Evolutionary conservation across 1,139 yeast species (phyloP).

Genomic region (Blastobotrys arbuscula): DNA sequence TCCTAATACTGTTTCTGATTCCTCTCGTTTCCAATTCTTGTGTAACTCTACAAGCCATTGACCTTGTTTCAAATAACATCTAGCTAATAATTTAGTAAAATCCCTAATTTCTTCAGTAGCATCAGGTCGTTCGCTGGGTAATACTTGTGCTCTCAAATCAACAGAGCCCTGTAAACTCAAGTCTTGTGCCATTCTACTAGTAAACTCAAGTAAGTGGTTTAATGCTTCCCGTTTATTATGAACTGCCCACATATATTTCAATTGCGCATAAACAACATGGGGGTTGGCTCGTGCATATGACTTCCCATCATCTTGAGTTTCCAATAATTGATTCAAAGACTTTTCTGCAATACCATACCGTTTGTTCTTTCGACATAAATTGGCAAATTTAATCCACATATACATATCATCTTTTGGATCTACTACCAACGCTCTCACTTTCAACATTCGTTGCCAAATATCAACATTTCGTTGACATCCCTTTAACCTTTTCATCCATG

Average conservation of each 20-base stretch:
- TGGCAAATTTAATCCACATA: slow-evolving; percentile 97
- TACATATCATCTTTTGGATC: slow-evolving; percentile 97
- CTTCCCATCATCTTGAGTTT: slow-evolving; percentile 43
- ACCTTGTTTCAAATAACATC: slow-evolving; percentile 95
- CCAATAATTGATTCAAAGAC: slow-evolving; percentile 67
- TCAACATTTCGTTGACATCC: slow-evolving; percentile 97
- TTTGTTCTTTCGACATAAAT: slow-evolving; percentile 89
- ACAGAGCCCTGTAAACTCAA: slow-evolving; percentile 46
- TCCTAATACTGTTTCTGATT: slow-evolving; percentile 75
- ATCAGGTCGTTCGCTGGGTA: slow-evolving; percentile 71
- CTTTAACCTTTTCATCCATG: slow-evolving; percentile 88
- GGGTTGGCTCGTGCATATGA: slow-evolving; percentile 71
- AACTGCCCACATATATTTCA: slow-evolving; percentile 95
- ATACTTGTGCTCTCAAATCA: slow-evolving; percentile 82
- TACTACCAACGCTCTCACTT: slow-evolving; percentile 87
- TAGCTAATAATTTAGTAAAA: slow-evolving; percentile 80
- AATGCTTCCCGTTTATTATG: slow-evolving; percentile 87
- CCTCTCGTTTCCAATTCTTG: slow-evolving; percentile 67
- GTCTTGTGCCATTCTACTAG: slow-evolving; percentile 85
- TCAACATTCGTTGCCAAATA: slow-evolving; percentile 94
- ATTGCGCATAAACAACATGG: slow-evolving; percentile 92
- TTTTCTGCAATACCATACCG: slow-evolving; percentile 89
- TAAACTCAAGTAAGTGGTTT: slow-evolving; percentile 78
- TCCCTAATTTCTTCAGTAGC: slow-evolving; percentile 74
- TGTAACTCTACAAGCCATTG: slow-evolving; percentile 92